Conservation (phyloP, 83 land plant genomes). For the Larix sibirica region DNA sequence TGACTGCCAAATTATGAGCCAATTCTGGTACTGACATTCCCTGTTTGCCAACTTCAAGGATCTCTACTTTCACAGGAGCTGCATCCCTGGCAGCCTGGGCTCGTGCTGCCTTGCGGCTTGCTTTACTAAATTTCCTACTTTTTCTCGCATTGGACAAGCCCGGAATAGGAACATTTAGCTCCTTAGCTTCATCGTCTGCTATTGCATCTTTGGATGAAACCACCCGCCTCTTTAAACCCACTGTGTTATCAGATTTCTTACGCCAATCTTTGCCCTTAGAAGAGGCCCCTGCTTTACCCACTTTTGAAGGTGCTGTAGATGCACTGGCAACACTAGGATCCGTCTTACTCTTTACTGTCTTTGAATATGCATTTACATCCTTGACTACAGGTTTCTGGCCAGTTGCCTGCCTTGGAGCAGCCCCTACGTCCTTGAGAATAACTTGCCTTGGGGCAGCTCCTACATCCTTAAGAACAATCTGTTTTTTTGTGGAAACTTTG, state of each 20-base stretch:
- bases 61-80: conserved; percentile 91
- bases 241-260: conserved; percentile 43
- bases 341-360: conserved; percentile 28
- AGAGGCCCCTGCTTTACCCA: conserved; percentile 27
- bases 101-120: conserved; percentile 84
- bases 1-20: conserved; percentile 77
- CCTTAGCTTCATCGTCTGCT: conserved; percentile 51
- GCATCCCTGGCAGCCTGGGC: conserved; percentile 80
- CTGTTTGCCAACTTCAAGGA: conserved; percentile 84
- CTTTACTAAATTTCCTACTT: conserved; percentile 88
- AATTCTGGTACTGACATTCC: conserved; percentile 84
- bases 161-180: conserved; percentile 48
- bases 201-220: conserved; percentile 29
- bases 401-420: conserved; percentile 23
- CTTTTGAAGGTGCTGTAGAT: conserved; percentile 51
- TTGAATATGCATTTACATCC: conserved; percentile 46
- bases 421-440: conserved; percentile 15
- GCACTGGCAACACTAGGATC: conserved; percentile 57
- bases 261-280: conserved; percentile 68
- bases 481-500: conserved; percentile 37
- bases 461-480: conserved; percentile 59
- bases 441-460: conserved; percentile 53
- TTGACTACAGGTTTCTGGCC: conserved; percentile 26
- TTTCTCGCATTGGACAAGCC: conserved; percentile 53
- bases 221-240: conserved; percentile 49